phyloP scores from a whole-genome alignment of 805 yeast species.

The Kodamaea hsintzibuensis region DNA sequence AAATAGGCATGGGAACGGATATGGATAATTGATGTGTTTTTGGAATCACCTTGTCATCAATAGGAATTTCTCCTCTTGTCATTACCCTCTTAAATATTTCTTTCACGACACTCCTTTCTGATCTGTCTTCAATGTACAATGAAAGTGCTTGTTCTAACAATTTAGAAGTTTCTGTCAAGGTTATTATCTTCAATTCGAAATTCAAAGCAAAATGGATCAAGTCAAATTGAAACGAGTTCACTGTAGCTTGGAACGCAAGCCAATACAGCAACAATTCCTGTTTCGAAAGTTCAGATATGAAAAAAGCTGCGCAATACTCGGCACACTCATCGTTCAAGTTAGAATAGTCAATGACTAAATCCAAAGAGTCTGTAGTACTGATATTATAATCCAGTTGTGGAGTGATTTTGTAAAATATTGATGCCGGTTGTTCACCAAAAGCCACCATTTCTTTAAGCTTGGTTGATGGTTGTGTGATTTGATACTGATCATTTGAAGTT shows the following conservation, averaged over 20 bases:
- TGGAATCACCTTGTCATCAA: neutral
- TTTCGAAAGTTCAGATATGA: slow-evolving; percentile 16
- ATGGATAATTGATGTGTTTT: slow-evolving; percentile 39
- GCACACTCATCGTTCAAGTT: slow-evolving; percentile 48
- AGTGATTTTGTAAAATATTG: slow-evolving; percentile 56
- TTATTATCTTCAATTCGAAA: slow-evolving; percentile 18
- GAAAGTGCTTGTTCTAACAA: slow-evolving; percentile 16
- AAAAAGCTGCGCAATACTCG: slow-evolving; percentile 12
- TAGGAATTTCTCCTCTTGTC: neutral
- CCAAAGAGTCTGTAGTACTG: slow-evolving; percentile 36
- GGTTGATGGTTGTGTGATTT: slow-evolving; percentile 19
- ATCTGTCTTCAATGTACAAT: slow-evolving; percentile 10
- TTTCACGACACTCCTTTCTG: slow-evolving; percentile 13
- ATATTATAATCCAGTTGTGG: slow-evolving; percentile 21
- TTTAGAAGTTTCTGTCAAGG: slow-evolving; percentile 17
- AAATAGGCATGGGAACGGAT: slow-evolving; percentile 61
- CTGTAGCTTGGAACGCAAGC: slow-evolving; percentile 22
- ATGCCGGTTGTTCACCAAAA: slow-evolving; percentile 69
- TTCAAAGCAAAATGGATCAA: slow-evolving; percentile 31
- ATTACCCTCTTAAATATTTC: slow-evolving; percentile 2
- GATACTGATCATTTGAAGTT: slow-evolving; percentile 27
- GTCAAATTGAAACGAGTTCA: slow-evolving; percentile 26
- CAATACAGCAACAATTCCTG: slow-evolving; percentile 18
- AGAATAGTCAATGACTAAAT: slow-evolving; percentile 46
- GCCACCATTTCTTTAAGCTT: slow-evolving; percentile 44